These are phyloP conservation scores for Aspergillus bertholletiae DNA, from an alignment of 495 filamentous ascomycete species.

Conservation along the genomic window DNA sequence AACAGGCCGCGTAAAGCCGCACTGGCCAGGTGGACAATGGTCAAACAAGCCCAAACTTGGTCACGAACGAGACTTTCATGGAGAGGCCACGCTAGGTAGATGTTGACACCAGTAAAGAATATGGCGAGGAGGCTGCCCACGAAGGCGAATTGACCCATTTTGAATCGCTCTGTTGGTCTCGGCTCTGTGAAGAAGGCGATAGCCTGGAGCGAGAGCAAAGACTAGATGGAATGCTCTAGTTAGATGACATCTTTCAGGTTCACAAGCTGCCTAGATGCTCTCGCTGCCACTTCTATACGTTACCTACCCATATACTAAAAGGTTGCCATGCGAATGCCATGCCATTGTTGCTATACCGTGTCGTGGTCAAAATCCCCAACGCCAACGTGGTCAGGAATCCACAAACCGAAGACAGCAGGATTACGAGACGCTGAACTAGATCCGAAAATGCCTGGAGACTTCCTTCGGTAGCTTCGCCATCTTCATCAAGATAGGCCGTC, in stretches of 20 bases:
- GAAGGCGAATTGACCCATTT: constrained; percentile 26
- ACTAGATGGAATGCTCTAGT: too few relatives aligned
- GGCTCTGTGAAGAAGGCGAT: constrained; percentile 34
- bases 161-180: constrained; percentile 24
- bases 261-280: too few relatives aligned
- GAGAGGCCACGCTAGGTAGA: constrained; percentile 13
- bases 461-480: constrained; percentile 21
- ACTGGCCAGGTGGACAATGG: constrained; percentile 19
- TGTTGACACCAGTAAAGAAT: constrained; percentile 13
- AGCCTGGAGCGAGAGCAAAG: constrained; percentile 27
- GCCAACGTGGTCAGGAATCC: constrained; percentile 17
- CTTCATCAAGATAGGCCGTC: constrained; percentile 15
- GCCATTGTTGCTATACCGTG: too few relatives aligned
- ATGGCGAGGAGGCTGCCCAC: constrained; percentile 24
- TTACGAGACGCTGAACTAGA: too few relatives aligned
- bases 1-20: constrained; percentile 27
- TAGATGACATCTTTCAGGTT: too few relatives aligned
- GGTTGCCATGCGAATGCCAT: constrained; percentile 27
- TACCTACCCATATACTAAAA: constrained; percentile 35
- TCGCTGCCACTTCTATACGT: too few relatives aligned
- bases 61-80: constrained; percentile 4
- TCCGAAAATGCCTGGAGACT: too few relatives aligned
- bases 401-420: constrained; percentile 9
- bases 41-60: constrained; percentile 13
- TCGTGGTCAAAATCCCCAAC: too few relatives aligned